Evolutionary conservation across 352 stramenopile species (phyloP).

Genomic region (Phytopythium mirpurense): DNA sequence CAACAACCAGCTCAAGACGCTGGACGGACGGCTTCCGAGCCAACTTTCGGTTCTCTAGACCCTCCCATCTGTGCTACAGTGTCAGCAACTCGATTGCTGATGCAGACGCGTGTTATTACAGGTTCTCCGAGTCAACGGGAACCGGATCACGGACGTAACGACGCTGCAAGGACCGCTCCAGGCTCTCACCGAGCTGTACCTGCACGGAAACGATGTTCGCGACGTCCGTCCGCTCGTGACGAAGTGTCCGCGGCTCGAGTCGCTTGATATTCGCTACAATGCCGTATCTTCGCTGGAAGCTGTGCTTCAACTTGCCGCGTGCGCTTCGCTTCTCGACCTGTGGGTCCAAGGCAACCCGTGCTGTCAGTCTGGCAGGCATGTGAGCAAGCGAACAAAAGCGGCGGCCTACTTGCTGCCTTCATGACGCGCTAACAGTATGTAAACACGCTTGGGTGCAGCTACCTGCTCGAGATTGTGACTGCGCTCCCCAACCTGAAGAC

Average conservation of each 20-base stretch:
- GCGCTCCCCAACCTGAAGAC: constrained; percentile 53
- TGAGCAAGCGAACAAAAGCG: too few species aligned
- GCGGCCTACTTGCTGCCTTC: not conserved
- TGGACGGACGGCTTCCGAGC: constrained; percentile 46
- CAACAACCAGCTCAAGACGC: constrained; percentile 44
- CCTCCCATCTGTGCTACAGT: not conserved
- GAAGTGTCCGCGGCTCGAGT: constrained; percentile 51
- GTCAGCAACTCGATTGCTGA: not conserved
- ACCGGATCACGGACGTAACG: constrained; percentile 37
- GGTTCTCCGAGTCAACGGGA: constrained; percentile 46
- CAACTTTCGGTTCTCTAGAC: constrained; percentile 21
- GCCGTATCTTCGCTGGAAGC: constrained; percentile 18
- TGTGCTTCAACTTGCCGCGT: constrained; percentile 24
- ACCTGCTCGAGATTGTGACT: constrained; percentile 42
- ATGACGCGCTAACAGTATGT: not conserved
- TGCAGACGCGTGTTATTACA: constrained; percentile 8
- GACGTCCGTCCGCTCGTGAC: constrained; percentile 24
- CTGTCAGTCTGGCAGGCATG: constrained; percentile 43
- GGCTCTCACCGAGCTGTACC: constrained; percentile 63
- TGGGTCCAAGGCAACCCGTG: constrained; percentile 69
- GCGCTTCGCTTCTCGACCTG: constrained; percentile 40
- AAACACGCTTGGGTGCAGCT: constrained; percentile 31
- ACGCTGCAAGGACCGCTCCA: constrained; percentile 26
- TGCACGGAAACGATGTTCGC: constrained; percentile 44
- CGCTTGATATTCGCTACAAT: constrained; percentile 71